phyloP scores from a whole-genome alignment of 805 yeast species.

The Cyberlindnera petersonii region DNA sequence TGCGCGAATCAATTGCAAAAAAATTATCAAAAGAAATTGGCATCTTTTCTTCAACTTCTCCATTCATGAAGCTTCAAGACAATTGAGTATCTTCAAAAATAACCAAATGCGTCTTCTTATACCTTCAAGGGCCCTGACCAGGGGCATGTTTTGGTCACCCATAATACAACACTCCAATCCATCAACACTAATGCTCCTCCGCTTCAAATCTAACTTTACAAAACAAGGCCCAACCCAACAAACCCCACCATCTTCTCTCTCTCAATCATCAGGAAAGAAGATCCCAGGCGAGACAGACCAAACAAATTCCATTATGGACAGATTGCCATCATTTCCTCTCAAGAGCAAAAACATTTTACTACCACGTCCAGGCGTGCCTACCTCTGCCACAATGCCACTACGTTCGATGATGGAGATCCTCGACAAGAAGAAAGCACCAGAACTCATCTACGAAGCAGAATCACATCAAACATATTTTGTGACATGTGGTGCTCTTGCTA shows the following conservation, averaged over 20 bases:
- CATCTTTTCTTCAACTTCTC: too few relatives aligned
- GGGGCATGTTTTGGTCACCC: not conserved
- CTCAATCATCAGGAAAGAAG: conserved; percentile 22
- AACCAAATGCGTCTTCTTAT: not conserved
- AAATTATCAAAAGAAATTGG: too few relatives aligned
- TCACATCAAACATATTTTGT: conserved; percentile 76
- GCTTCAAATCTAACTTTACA: conserved; percentile 1
- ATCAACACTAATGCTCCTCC: not conserved
- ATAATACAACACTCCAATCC: not conserved
- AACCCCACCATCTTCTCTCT: conserved; percentile 9
- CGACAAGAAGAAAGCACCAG: conserved; percentile 55
- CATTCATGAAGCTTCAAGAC: too few relatives aligned
- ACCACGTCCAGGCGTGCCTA: conserved; percentile 77
- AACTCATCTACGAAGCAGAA: conserved; percentile 77
- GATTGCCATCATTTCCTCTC: conserved; percentile 65
- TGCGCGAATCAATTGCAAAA: too few relatives aligned
- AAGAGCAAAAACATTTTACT: conserved; percentile 66
- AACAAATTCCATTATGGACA: conserved; percentile 43
- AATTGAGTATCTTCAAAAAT: too few relatives aligned
- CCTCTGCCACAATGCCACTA: conserved; percentile 43
- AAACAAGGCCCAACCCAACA: not conserved
- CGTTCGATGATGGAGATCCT: conserved; percentile 59
- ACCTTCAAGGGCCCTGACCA: not conserved
- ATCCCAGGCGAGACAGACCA: conserved; percentile 28
- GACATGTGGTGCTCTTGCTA: conserved; percentile 62